Base-by-base conservation (phyloP, 176 grass and related monocot species). In the Oryza officinalis region DNA sequence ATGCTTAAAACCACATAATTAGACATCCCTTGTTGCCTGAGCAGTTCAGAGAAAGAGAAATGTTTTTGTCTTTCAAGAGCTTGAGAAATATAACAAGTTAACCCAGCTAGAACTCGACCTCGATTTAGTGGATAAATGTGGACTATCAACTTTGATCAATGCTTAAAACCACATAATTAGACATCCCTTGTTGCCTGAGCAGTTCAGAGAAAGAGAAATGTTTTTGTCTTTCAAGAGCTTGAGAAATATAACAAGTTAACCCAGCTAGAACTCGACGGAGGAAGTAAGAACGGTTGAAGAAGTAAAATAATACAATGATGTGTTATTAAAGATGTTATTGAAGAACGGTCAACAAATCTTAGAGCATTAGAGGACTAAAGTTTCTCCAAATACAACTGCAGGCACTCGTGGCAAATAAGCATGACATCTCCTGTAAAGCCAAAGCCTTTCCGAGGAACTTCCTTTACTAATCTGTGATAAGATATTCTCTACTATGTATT, bases 381-480 rank as follows among this genome's bases (percentile, higher is more conserved):
- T 25, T 10, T 43, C 37, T 26, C 37, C 4, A 12, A 69, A 44
- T 71, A 43, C 8, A 43, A 71, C 43, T 38, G 11, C 11, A 25
- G 18, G 27, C 17, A 47, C 41, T 79, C 5, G 4, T 80, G 27
- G 77, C 47, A 47, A 65, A 26, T 45, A 27, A 30, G 30, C 13
- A 80, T 25, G 22, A 70, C 13, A 40, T 57, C 66, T 70, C 40
- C 77, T 49, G 63, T 18, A 67, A 79, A 67, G 40, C 10, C 20
- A 59, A 70, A 57, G 40, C 3, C 13, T 20, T 27, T 7, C 54
- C 35, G 69, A 81, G 65, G n/a, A 6, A 38, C n/a, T 57, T 81
- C 46, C 46, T 67, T 57, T 35, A 28, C 28, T 80, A 80, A 68
- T 46, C 12, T 6, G 13, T 45, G 41, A 70, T 69, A 81, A 38